phyloP scores from a whole-genome alignment of 176 grass and related monocot species.

The Cenchrus americanus region DNA sequence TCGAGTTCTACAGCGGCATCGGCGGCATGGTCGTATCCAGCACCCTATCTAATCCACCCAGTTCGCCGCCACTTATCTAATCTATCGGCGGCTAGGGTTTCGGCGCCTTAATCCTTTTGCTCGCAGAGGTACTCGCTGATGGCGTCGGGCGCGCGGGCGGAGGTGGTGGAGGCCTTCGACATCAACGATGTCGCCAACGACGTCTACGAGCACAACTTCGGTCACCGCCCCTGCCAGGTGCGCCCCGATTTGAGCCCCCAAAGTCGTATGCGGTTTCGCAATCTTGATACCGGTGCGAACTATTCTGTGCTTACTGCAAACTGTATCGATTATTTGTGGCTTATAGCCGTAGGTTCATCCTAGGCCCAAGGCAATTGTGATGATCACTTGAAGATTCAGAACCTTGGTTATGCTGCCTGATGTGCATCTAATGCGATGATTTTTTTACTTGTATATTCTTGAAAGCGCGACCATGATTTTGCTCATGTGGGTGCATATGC shows the following conservation, averaged over 20 bases:
- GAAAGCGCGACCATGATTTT: not conserved
- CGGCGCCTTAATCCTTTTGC: not conserved
- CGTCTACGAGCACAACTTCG: constrained; percentile 92
- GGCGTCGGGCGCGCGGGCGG: constrained; percentile 53
- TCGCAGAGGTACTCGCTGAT: constrained; percentile 80
- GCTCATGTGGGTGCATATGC: not conserved
- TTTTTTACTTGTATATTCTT: too few species aligned
- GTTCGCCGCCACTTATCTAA: not conserved
- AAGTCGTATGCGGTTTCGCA: not conserved
- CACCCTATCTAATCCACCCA: not conserved
- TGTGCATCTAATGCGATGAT: not conserved
- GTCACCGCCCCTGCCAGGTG: constrained; percentile 89
- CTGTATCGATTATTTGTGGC: not conserved
- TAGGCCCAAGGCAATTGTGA: not conserved
- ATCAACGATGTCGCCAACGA: constrained; percentile 91
- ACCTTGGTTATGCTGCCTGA: not conserved
- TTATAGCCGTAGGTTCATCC: not conserved
- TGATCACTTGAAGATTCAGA: constrained; percentile 13
- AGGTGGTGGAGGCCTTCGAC: constrained; percentile 91
- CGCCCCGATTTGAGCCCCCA: not conserved
- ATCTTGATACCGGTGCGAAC: not conserved
- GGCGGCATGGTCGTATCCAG: constrained; percentile 72
- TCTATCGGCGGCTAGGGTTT: constrained; percentile 54
- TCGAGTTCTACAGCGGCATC: constrained; percentile 99
- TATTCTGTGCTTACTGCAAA: constrained; percentile 1